These are phyloP conservation scores for Physaria fendleri DNA, from an alignment of 345 rosid genomes.

Conservation along the genomic window DNA sequence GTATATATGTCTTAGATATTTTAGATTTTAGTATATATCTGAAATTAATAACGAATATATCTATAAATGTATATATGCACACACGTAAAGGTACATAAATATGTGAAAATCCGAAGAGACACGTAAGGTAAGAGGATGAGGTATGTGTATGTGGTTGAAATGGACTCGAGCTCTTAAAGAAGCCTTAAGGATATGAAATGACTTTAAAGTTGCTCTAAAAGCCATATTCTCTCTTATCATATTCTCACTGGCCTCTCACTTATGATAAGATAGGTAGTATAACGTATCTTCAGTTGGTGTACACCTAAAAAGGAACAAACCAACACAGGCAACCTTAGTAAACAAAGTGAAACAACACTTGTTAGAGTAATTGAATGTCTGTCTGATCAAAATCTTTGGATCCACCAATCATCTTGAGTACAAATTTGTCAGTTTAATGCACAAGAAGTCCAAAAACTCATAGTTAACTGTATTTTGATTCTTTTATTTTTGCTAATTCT, in stretches of 20 bases:
- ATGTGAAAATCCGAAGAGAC: conserved; percentile 10
- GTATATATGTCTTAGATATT: neutral
- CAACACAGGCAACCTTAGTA: conserved; percentile 2
- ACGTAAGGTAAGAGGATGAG: conserved; percentile 14
- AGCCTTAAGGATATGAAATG: conserved; percentile 17
- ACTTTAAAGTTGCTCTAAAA: conserved; percentile 19
- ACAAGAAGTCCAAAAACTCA: neutral
- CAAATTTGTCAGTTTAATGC: neutral
- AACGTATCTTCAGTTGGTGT: conserved; percentile 18
- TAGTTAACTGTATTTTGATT: neutral
- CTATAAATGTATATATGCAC: neutral
- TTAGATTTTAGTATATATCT: neutral
- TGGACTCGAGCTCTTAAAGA: neutral
- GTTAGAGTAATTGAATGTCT: neutral
- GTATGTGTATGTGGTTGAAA: conserved; percentile 29
- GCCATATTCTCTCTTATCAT: conserved; percentile 23
- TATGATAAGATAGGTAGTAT: conserved; percentile 19
- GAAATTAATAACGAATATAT: neutral
- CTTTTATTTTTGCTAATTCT: too few species aligned
- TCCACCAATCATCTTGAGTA: neutral
- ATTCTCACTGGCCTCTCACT: neutral
- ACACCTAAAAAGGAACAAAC: conserved; percentile 4
- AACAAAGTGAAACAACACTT: conserved; percentile 16
- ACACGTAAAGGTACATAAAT: neutral
- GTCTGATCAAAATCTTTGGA: neutral